Evolutionary conservation across 176 grass and related monocot species (phyloP), one percentile per base, ranked within the genome.

Genomic region (Pontederia paniculata): DNA sequence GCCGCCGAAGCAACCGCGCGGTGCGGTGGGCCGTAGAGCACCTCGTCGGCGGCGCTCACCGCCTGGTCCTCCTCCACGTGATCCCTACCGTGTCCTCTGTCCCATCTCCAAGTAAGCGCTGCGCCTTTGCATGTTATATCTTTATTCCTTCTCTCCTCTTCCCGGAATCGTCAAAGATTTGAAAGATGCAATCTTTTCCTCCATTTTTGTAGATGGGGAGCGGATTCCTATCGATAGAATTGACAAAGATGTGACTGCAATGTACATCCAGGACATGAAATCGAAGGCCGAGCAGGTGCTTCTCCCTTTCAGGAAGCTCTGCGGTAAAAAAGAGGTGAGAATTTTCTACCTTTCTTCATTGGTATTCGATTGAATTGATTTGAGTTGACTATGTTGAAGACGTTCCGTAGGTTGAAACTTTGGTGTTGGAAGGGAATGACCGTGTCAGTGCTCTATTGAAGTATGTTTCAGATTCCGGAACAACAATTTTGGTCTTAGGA

Each of bases 391-490:
- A 60, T 15, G 2, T 60, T 44, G 37, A 42, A 60, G 17, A 16
- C 46, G 17, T n/a, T 52, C 49, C 14, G 63, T 71, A 91, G 94
- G 77, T 98, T 68, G 94, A 88, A 17, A 78, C 80, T 52, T 68
- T 98, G 63, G 69, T 98, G 54, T 54, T 98, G 65, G 94, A 93
- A 58, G 94, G 77, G 57, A 54, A 85, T 52, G 67, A 59, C 75
- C 83, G 80, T 23, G 78, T 78, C 41, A 75, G 68, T 62, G 78
- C 83, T 28, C 77, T 98, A 54, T 53, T 73, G 20, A 77, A 51
- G 55, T 98, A 84, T 72, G 57, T 80, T 25, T 55, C 55, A 60
- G 69, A 84, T 21, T 82, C 80, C n/a, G 72, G 87, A 58, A 82
- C 71, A 47, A 80, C 41, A 58, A 88, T 66, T 62, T 73, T 98